Percentiles rank a stretch among this genome's conserved stretches.
Evolutionary conservation across 306 rosid genomes (phyloP).

Genomic region (Morella rubra): DNA sequence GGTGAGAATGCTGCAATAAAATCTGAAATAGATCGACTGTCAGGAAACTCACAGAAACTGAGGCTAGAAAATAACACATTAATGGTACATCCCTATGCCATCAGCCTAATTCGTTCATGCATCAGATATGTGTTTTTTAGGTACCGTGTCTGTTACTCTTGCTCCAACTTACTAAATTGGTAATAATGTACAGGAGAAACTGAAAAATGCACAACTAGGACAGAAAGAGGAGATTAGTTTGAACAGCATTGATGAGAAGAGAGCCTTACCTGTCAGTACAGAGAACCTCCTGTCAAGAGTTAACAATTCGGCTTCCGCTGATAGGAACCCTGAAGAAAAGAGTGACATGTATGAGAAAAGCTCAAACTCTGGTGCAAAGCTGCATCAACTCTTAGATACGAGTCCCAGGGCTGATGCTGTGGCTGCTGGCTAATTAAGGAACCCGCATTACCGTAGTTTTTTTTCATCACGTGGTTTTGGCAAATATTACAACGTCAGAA

Average conservation of each 20-base stretch:
- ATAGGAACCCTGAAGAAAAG: slow-evolving; percentile 54
- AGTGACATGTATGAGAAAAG: slow-evolving; percentile 60
- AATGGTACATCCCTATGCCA: slow-evolving; percentile 44
- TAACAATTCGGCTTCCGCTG: slow-evolving; percentile 56
- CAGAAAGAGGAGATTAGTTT: slow-evolving; percentile 48
- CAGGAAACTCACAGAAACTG: slow-evolving; percentile 66
- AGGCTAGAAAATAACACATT: slow-evolving; percentile 71
- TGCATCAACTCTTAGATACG: slow-evolving; percentile 80
- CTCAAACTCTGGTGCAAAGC: slow-evolving; percentile 66
- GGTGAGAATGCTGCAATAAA: slow-evolving; percentile 60
- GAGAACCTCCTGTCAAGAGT: slow-evolving; percentile 78
- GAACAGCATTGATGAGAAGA: slow-evolving; percentile 50
- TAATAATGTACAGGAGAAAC: slow-evolving; percentile 60
- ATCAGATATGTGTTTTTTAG: not conserved
- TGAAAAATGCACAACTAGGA: slow-evolving; percentile 55
- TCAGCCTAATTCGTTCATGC: not conserved
- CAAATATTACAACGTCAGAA: slow-evolving; percentile 85
- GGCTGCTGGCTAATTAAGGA: slow-evolving; percentile 67
- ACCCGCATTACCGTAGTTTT: slow-evolving; percentile 36
- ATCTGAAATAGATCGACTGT: slow-evolving; percentile 59
- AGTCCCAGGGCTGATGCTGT: slow-evolving; percentile 85
- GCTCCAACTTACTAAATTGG: slow-evolving; percentile 20
- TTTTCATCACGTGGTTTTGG: slow-evolving; percentile 77
- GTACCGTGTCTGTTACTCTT: not conserved
- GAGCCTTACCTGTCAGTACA: slow-evolving; percentile 55